These are phyloP conservation scores for Furcasterigmium sp. DNA, from an alignment of 2,329 filamentous ascomycete species.

Conservation along the genomic window DNA sequence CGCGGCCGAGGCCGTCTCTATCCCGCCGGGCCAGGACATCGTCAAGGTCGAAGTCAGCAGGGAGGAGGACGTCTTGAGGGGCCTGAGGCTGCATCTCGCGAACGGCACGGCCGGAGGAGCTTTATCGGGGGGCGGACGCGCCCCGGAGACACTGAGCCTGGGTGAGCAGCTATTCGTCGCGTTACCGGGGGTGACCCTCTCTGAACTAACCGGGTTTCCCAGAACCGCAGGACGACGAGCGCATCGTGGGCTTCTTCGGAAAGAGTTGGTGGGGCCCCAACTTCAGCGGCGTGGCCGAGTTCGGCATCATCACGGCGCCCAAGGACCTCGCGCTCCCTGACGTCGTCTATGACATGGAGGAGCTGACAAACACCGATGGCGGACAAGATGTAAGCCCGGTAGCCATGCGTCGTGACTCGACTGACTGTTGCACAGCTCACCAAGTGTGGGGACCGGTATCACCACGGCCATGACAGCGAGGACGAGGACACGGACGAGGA, in stretches of 20 bases:
- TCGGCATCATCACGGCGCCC: conserved; percentile 42
- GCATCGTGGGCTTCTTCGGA: conserved; percentile 41
- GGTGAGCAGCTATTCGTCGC: conserved; percentile 7
- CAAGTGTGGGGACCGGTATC: neutral
- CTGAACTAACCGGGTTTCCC: conserved; percentile 12
- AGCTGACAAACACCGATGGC: conserved; percentile 29
- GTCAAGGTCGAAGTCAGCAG: conserved; percentile 23
- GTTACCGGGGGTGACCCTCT: neutral
- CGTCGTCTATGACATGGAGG: conserved; percentile 31
- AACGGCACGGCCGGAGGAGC: conserved; percentile 15
- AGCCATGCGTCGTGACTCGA: neutral
- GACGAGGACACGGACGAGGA: neutral
- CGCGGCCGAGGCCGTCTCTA: conserved; percentile 17
- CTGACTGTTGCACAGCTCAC: neutral
- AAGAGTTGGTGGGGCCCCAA: conserved; percentile 17
- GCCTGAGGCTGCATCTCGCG: conserved; percentile 16
- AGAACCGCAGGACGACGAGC: conserved; percentile 25
- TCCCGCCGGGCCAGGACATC: conserved; percentile 18
- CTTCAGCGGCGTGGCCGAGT: conserved; percentile 26
- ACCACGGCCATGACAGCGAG: neutral
- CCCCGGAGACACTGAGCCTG: conserved; percentile 10
- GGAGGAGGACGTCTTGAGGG: conserved; percentile 6
- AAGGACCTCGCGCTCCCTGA: conserved; percentile 31
- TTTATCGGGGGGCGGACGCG: conserved; percentile 4
- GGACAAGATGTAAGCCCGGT: conserved; percentile 1